phyloP scores from a whole-genome alignment of 345 rosid species.

The Eucalyptus viminalis region DNA sequence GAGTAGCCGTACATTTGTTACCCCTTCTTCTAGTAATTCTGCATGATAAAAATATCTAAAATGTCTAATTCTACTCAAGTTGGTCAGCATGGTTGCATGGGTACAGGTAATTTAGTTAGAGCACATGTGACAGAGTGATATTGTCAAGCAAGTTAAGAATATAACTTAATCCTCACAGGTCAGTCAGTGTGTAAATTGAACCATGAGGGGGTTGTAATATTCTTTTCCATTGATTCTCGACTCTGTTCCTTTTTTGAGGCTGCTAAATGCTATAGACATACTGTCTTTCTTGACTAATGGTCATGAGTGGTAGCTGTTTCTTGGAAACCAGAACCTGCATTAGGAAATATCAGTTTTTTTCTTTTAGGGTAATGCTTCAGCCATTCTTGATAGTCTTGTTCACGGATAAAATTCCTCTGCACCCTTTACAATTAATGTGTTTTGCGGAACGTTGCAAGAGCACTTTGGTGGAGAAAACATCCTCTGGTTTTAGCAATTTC shows the following conservation, averaged over 20 bases:
- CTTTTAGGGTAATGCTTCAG: neutral
- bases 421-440: neutral
- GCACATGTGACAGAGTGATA: neutral
- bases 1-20: neutral
- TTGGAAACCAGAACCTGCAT: neutral
- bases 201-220: neutral
- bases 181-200: neutral
- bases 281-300: neutral
- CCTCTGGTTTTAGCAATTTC: neutral
- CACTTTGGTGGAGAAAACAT: neutral
- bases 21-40: neutral
- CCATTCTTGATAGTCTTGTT: neutral
- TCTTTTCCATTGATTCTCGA: neutral
- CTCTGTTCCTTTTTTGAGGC: neutral
- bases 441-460: neutral
- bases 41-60: neutral
- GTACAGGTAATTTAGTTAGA: neutral
- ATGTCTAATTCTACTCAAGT: neutral
- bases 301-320: neutral
- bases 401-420: neutral
- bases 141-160: neutral
- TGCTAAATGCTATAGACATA: neutral
- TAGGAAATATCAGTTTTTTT: neutral
- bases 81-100: neutral
- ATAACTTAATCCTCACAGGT: neutral